A percentile compares a stretch with the other conserved stretches of the same genome.
These are phyloP conservation scores for Boletus reticulatus DNA, from an alignment of 768 basidiomycete genomes.

Conservation along the genomic window DNA sequence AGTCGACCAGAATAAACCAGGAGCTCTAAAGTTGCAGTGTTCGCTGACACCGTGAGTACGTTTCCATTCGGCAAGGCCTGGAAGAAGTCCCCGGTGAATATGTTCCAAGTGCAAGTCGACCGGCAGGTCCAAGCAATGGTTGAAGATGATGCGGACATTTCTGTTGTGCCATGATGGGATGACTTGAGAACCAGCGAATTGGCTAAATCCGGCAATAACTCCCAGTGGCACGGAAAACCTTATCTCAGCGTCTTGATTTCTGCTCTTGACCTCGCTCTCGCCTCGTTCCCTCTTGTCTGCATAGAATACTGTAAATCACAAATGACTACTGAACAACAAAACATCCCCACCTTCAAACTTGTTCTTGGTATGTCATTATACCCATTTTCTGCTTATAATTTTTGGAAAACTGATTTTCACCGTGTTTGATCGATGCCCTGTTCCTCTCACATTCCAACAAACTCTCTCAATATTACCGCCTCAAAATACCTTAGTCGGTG, in stretches of 20 bases:
- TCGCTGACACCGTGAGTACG: too few species aligned
- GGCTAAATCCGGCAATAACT: conserved; percentile 22
- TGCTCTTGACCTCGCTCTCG: conserved; percentile 26
- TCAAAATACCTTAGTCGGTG: conserved; percentile 62
- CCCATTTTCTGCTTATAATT: background rate
- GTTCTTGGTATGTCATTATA: conserved; percentile 75
- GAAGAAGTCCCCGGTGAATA: background rate
- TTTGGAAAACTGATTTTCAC: conserved; percentile 22
- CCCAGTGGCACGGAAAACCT: conserved; percentile 34
- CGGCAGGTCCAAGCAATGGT: too few species aligned
- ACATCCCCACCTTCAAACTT: conserved; percentile 96
- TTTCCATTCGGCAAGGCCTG: background rate
- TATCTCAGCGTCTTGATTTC: conserved; percentile 37
- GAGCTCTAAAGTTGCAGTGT: too few species aligned
- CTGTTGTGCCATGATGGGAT: too few species aligned
- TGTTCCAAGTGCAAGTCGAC: background rate
- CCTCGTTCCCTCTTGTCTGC: conserved; percentile 16
- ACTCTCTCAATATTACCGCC: background rate
- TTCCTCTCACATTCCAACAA: conserved; percentile 12
- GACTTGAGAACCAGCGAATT: background rate
- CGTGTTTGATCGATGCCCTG: conserved; percentile 53
- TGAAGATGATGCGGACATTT: too few species aligned
- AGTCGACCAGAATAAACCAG: too few species aligned
- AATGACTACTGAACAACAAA: conserved; percentile 51
- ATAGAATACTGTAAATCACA: conserved; percentile 23